A percentile compares a stretch with the other conserved stretches of the same genome.
These are phyloP conservation scores for Penicillium sp. DNA, from an alignment of 2,329 filamentous ascomycete genomes.

Conservation along the genomic window DNA sequence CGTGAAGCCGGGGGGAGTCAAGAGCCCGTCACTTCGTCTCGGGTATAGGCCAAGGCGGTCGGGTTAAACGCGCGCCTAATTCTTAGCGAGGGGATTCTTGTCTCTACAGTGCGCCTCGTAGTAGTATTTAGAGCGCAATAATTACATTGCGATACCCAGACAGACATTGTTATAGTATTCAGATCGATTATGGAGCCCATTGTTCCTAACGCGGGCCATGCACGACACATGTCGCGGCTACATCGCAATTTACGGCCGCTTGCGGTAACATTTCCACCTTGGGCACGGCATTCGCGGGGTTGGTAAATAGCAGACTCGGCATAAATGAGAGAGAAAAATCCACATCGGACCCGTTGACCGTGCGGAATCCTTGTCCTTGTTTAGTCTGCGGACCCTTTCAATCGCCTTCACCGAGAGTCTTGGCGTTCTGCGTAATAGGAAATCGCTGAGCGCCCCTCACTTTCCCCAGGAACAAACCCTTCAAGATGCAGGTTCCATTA, in stretches of 20 bases:
- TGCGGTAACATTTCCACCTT: not conserved
- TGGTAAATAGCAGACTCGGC: not conserved
- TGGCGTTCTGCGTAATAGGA: conserved; percentile 24
- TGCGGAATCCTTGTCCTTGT: not conserved
- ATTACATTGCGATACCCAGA: not conserved
- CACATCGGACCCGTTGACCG: not conserved
- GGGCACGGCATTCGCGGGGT: not conserved
- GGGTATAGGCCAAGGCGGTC: conserved; percentile 16
- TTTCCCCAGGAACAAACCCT: conserved; percentile 9
- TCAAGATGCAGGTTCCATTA: conserved; percentile 71
- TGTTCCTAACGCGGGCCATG: not conserved
- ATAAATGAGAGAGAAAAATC: not conserved
- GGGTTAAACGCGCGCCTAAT: conserved; percentile 12
- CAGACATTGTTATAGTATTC: not conserved
- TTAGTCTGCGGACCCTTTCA: not conserved
- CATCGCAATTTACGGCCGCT: not conserved
- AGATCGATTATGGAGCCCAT: not conserved
- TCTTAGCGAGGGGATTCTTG: not conserved
- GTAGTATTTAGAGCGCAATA: not conserved
- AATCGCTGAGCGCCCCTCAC: conserved; percentile 13
- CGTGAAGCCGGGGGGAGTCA: conserved; percentile 3
- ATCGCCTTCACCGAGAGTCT: conserved; percentile 22
- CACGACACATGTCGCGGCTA: not conserved
- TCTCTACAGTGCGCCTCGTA: not conserved
- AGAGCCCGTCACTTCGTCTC: conserved; percentile 1